phyloP scores from a whole-genome alignment of 202 grass and related monocot species.

The Alloteropsis angusta region DNA sequence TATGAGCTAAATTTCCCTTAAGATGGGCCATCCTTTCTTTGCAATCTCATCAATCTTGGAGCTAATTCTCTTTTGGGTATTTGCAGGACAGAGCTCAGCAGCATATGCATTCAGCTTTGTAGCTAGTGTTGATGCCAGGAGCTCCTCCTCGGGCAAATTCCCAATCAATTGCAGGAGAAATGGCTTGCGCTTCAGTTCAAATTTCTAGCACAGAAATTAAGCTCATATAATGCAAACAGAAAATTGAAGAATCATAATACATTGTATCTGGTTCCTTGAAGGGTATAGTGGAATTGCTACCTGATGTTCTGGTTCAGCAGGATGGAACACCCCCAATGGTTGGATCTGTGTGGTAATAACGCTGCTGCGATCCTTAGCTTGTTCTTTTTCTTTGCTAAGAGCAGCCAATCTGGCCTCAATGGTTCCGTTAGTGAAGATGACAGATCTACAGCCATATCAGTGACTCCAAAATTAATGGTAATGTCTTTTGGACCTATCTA shows the following conservation, averaged over 20 bases:
- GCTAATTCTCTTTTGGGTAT: slow-evolving; percentile 58
- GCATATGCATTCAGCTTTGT: slow-evolving; percentile 72
- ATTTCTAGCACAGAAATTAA: slow-evolving; percentile 56
- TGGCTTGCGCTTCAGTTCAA: slow-evolving; percentile 77
- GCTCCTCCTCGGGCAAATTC: slow-evolving; percentile 71
- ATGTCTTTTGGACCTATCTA: not conserved
- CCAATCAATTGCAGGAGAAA: slow-evolving; percentile 78
- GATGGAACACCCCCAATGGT: slow-evolving; percentile 61
- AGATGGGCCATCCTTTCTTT: slow-evolving; percentile 77
- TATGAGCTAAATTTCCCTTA: slow-evolving; percentile 50
- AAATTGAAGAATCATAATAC: not conserved
- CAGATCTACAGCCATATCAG: slow-evolving; percentile 44
- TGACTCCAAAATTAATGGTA: not conserved
- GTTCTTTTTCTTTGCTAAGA: slow-evolving; percentile 81
- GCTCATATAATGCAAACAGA: not conserved
- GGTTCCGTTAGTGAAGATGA: slow-evolving; percentile 82
- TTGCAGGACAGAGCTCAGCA: slow-evolving; percentile 64
- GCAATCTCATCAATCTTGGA: slow-evolving; percentile 66
- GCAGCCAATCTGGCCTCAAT: slow-evolving; percentile 60
- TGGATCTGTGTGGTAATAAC: slow-evolving; percentile 91
- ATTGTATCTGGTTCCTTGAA: not conserved
- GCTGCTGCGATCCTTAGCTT: slow-evolving; percentile 60
- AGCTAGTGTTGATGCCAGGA: slow-evolving; percentile 52
- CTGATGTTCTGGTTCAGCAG: slow-evolving; percentile 92
- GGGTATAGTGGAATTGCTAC: slow-evolving; percentile 25